Percentiles rank a stretch among this genome's conserved stretches.
phyloP scores from a whole-genome alignment of 2,329 filamentous ascomycete species.

The Herpotrichia juniperi region DNA sequence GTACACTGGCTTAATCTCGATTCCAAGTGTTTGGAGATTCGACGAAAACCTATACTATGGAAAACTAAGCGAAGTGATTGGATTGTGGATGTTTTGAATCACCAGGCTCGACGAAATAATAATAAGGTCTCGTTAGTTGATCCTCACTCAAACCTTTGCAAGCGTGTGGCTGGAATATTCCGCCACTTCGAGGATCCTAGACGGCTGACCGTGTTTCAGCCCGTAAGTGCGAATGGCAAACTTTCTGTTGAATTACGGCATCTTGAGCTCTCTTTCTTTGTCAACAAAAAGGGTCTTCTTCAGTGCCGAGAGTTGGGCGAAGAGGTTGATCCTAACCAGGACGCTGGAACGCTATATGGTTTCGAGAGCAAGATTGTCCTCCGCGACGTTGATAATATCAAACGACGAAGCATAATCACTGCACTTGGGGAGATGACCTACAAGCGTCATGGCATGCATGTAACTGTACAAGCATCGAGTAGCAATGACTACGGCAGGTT shows the following conservation, averaged over 20 bases:
- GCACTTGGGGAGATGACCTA: slow-evolving; percentile 51
- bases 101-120: slow-evolving; percentile 35
- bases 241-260: slow-evolving; percentile 58
- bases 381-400: slow-evolving; percentile 46
- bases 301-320: slow-evolving; percentile 55
- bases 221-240: slow-evolving; percentile 13
- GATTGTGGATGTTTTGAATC: slow-evolving; percentile 40
- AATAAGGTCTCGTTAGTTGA: slow-evolving; percentile 51
- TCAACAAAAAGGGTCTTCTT: slow-evolving; percentile 53
- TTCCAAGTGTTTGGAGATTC: slow-evolving; percentile 56
- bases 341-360: slow-evolving; percentile 64
- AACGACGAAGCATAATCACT: slow-evolving; percentile 58
- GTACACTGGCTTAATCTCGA: slow-evolving; percentile 64
- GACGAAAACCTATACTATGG: slow-evolving; percentile 53
- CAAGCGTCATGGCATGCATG: slow-evolving; percentile 48
- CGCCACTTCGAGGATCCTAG: slow-evolving; percentile 53
- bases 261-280: slow-evolving; percentile 59
- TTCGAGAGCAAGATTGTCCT: slow-evolving; percentile 63
- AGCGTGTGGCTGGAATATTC: slow-evolving; percentile 53
- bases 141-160: slow-evolving; percentile 50
- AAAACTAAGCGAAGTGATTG: slow-evolving; percentile 43
- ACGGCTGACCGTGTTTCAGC: slow-evolving; percentile 56
- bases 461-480: slow-evolving; percentile 41
- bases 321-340: slow-evolving; percentile 59
- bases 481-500: slow-evolving; percentile 53